A percentile compares a stretch with the other conserved stretches of the same genome.
Conservation (phyloP, 805 yeast species). For the Candida oleophila region DNA sequence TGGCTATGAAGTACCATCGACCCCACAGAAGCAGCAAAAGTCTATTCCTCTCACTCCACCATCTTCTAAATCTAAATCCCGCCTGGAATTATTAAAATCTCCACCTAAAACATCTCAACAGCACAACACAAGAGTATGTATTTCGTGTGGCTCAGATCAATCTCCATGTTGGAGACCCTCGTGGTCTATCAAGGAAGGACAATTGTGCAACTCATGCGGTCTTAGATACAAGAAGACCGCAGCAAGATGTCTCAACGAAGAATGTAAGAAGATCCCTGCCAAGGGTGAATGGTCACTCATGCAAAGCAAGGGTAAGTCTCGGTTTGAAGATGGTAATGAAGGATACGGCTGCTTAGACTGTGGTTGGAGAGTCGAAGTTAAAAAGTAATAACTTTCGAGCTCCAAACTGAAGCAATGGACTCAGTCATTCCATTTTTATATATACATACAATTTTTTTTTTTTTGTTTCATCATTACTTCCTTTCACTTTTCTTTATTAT, state of each 20-base stretch:
- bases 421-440: not conserved
- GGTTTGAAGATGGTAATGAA: slow-evolving; percentile 38
- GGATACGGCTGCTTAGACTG: slow-evolving; percentile 44
- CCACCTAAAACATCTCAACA: slow-evolving; percentile 27
- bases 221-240: slow-evolving; percentile 90
- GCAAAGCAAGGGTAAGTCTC: slow-evolving; percentile 62
- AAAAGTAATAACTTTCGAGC: slow-evolving; percentile 12
- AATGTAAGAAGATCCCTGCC: slow-evolving; percentile 88
- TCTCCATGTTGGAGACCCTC: slow-evolving; percentile 99
- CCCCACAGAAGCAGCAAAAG: slow-evolving; percentile 11
- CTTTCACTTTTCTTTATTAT: too few species aligned
- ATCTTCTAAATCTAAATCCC: slow-evolving; percentile 27
- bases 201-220: slow-evolving; percentile 95
- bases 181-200: slow-evolving; percentile 91
- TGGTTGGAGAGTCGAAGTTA: slow-evolving; percentile 42
- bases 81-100: slow-evolving; percentile 30
- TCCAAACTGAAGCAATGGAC: not conserved
- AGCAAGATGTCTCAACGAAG: slow-evolving; percentile 76
- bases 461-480: not conserved
- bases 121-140: slow-evolving; percentile 58
- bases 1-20: slow-evolving; percentile 7
- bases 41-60: slow-evolving; percentile 46
- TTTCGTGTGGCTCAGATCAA: slow-evolving; percentile 86
- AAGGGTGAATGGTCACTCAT: slow-evolving; percentile 93
- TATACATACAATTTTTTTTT: not conserved